Conservation (phyloP, 1,284 basidiomycete genomes). For the Thecaphora frezii region DNA sequence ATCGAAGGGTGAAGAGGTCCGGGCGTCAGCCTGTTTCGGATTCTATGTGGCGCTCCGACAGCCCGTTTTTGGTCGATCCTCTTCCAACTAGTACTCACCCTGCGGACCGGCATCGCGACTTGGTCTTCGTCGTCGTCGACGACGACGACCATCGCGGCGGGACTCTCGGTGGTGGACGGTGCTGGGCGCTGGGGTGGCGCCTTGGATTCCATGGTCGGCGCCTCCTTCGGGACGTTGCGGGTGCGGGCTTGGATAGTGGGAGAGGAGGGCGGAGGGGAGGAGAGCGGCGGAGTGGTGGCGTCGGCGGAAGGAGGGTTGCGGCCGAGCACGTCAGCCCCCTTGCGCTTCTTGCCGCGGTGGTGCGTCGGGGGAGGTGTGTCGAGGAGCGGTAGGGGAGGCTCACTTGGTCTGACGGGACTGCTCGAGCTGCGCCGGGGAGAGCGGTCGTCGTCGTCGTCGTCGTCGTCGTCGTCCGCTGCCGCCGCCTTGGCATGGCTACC, state of each 20-base stretch:
- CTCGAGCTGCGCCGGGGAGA: background rate
- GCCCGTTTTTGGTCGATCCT: too few relatives aligned
- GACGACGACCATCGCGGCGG: conserved; percentile 24
- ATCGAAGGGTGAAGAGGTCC: background rate
- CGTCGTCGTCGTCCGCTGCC: too few relatives aligned
- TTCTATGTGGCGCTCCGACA: background rate
- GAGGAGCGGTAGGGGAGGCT: background rate
- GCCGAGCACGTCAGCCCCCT: background rate
- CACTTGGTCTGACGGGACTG: background rate
- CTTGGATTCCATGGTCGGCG: background rate
- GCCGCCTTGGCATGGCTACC: background rate
- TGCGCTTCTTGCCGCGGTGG: background rate
- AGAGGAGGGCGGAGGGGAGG: background rate
- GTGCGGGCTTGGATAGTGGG: background rate
- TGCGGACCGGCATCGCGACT: conserved; percentile 3
- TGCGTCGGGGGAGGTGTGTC: conserved; percentile 5
- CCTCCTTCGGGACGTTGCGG: background rate
- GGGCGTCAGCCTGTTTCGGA: background rate
- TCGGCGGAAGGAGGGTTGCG: too few relatives aligned
- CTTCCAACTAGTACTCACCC: too few relatives aligned
- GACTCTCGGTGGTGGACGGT: conserved; percentile 28
- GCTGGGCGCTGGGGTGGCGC: conserved; percentile 30
- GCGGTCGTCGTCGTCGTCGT: too few relatives aligned
- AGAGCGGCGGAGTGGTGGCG: too few relatives aligned
- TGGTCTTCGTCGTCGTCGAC: conserved; percentile 21